A percentile compares a stretch with the other conserved stretches of the same genome.
Evolutionary conservation across 2,329 filamentous ascomycete genomes (phyloP).

Genomic region (Sphaerulina vaccinii): DNA sequence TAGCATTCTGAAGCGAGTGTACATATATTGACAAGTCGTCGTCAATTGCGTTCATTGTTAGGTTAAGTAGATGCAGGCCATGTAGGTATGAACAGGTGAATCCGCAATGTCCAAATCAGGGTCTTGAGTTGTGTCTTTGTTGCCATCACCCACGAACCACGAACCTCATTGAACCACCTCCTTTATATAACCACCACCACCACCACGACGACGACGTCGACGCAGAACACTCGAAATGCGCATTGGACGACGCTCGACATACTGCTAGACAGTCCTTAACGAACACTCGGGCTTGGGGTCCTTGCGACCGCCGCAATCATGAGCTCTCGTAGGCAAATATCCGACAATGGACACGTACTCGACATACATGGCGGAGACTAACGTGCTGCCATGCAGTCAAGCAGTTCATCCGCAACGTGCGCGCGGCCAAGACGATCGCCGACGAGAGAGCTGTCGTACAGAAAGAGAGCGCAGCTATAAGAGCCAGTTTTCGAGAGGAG

Average conservation of each 20-base stretch:
- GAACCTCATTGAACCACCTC: too few species aligned
- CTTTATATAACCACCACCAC: background rate
- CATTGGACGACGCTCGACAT: background rate
- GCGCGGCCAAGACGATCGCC: slow-evolving; percentile 96
- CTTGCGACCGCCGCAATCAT: slow-evolving; percentile 10
- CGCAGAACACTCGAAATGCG: background rate
- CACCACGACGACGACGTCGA: background rate
- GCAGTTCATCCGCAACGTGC: slow-evolving; percentile 99
- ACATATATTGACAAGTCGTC: too few species aligned
- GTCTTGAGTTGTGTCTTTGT: too few species aligned
- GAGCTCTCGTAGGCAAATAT: slow-evolving; percentile 13
- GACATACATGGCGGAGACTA: background rate
- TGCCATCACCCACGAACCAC: too few species aligned
- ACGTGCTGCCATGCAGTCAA: slow-evolving; percentile 66
- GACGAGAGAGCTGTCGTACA: slow-evolving; percentile 98
- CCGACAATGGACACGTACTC: slow-evolving; percentile 1
- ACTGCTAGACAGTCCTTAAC: background rate
- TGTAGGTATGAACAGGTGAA: too few species aligned
- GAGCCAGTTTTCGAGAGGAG: slow-evolving; percentile 96
- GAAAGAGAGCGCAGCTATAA: slow-evolving; percentile 96
- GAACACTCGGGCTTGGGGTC: slow-evolving; percentile 6
- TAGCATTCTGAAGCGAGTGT: background rate
- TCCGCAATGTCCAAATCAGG: too few species aligned
- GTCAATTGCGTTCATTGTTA: too few species aligned
- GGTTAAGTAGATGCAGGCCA: too few species aligned